Percentiles rank a stretch among this genome's conserved stretches.
phyloP scores from a whole-genome alignment of 106 monocot species.

The Apostasia ramifera region DNA sequence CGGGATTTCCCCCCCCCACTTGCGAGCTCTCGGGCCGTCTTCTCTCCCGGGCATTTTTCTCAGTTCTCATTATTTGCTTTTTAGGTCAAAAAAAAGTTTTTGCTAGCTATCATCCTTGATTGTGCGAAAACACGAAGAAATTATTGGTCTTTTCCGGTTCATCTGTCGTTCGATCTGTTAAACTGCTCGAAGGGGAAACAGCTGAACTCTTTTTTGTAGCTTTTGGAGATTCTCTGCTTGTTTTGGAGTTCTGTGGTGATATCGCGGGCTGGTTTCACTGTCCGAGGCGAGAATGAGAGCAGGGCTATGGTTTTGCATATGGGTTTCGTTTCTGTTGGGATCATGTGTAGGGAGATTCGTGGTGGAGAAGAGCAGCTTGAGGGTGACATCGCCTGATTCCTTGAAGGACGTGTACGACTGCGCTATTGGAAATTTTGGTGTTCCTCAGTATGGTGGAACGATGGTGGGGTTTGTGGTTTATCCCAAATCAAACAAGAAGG shows the following conservation, averaged over 20 bases:
- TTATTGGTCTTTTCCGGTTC: too few species aligned
- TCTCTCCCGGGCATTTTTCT: too few species aligned
- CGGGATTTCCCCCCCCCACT: background rate
- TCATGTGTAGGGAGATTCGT: constrained; percentile 27
- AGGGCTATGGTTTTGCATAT: constrained; percentile 6
- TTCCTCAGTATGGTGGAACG: constrained; percentile 8
- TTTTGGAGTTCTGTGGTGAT: background rate
- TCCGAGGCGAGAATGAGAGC: constrained; percentile 14
- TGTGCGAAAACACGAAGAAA: background rate
- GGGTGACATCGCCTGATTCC: constrained; percentile 25
- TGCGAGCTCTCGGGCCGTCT: background rate
- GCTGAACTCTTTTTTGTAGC: background rate
- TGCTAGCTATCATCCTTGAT: background rate
- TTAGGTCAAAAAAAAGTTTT: too few species aligned
- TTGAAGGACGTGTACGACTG: constrained; percentile 23
- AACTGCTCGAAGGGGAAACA: too few species aligned
- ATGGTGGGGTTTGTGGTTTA: constrained; percentile 4
- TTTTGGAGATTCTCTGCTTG: background rate
- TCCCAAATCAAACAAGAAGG: constrained; percentile 3
- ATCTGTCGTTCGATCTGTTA: too few species aligned
- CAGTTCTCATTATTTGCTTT: too few species aligned
- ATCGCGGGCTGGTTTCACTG: too few species aligned
- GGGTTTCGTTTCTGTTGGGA: constrained; percentile 26
- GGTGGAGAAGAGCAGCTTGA: constrained; percentile 58
- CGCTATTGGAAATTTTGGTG: constrained; percentile 28